These are phyloP conservation scores for Apiospora phragmitis DNA, from an alignment of 2,329 filamentous ascomycete genomes.

Conservation along the genomic window DNA sequence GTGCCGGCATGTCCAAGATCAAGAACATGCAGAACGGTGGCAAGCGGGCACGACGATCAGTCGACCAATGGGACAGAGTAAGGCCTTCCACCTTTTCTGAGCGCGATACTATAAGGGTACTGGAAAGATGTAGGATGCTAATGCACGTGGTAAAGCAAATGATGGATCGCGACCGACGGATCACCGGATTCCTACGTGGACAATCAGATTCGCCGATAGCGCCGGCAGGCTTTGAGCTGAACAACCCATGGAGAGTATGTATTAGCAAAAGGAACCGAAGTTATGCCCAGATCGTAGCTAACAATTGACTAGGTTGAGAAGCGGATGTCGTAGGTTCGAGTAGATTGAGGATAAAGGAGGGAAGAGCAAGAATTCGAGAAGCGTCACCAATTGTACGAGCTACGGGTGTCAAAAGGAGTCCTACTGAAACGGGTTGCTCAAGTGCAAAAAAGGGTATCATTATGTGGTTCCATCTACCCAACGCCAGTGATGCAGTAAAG, in stretches of 20 bases:
- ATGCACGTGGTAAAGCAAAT: constrained; percentile 41
- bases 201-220: constrained; percentile 57
- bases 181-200: constrained; percentile 60
- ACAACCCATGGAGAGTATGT: constrained; percentile 64
- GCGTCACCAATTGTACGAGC: constrained; percentile 12
- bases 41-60: constrained; percentile 58
- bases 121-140: background rate
- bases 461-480: constrained; percentile 6
- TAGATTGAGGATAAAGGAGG: background rate
- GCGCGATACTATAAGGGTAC: constrained; percentile 20
- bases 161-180: constrained; percentile 65
- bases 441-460: constrained; percentile 11
- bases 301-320: constrained; percentile 46
- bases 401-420: constrained; percentile 7
- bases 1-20: constrained; percentile 57
- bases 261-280: background rate
- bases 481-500: constrained; percentile 1
- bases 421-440: background rate
- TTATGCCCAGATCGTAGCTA: background rate
- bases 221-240: constrained; percentile 61
- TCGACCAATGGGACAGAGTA: constrained; percentile 66
- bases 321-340: constrained; percentile 44
- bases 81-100: constrained; percentile 22
- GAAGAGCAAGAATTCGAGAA: background rate
- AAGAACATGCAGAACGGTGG: constrained; percentile 60